Evolutionary conservation across 2,329 filamentous ascomycete species (phyloP).

Genomic region (Colletotrichum chrysophilum): DNA sequence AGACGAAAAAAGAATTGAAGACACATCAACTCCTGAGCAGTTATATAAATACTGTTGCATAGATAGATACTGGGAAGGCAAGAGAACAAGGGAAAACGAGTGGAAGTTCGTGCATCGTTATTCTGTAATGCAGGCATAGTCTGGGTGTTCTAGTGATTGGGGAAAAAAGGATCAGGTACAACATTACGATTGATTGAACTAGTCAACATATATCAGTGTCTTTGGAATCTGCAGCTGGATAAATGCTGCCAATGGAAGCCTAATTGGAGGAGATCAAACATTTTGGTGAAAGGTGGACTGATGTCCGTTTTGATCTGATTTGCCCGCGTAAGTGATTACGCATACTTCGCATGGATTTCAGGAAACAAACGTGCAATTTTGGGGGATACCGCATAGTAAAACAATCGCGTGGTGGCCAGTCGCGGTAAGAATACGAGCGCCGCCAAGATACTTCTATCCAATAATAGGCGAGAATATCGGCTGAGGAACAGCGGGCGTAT

Average conservation of each 20-base stretch:
- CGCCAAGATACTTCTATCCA: not conserved
- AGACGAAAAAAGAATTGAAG: too few relatives aligned
- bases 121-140: not conserved
- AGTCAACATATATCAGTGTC: not conserved
- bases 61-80: too few relatives aligned
- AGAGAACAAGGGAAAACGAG: too few relatives aligned
- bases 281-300: not conserved
- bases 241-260: rapidly evolving
- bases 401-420: not conserved
- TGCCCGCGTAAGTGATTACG: not conserved
- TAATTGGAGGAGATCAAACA: not conserved
- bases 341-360: not conserved
- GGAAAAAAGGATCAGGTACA: too few relatives aligned
- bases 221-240: not conserved
- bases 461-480: not conserved
- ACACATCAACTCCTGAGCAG: too few relatives aligned
- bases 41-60: too few relatives aligned
- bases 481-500: not conserved
- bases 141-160: too few relatives aligned
- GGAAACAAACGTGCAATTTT: not conserved
- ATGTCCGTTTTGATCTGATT: not conserved
- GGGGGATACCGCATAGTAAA: rapidly evolving
- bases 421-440: not conserved
- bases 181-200: not conserved
- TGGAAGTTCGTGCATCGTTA: too few relatives aligned